Evolutionary conservation across 768 basidiomycete species (phyloP).

Genomic region (Trichaptum fuscoviolaceum): DNA sequence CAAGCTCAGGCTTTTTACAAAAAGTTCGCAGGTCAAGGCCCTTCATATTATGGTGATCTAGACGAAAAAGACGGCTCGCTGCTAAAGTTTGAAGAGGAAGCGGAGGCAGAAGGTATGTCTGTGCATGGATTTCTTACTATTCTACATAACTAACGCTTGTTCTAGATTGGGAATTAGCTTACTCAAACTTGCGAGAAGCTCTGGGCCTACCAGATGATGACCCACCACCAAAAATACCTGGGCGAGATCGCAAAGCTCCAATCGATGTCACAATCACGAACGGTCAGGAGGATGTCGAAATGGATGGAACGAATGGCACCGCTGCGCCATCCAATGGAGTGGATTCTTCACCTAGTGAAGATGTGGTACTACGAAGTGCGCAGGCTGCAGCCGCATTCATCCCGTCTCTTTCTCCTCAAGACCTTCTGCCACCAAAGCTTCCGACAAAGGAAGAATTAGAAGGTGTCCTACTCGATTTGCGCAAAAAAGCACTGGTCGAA

Average conservation of each 20-base stretch:
- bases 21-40: slow-evolving; percentile 84
- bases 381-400: slow-evolving; percentile 64
- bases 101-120: slow-evolving; percentile 67
- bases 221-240: slow-evolving; percentile 48
- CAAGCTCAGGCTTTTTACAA: slow-evolving; percentile 70
- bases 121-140: neutral
- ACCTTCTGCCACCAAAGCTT: slow-evolving; percentile 70
- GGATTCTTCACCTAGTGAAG: slow-evolving; percentile 6
- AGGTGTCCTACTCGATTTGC: slow-evolving; percentile 60
- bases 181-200: slow-evolving; percentile 44
- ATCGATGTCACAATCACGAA: slow-evolving; percentile 17
- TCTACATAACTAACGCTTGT: neutral
- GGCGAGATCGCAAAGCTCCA: slow-evolving; percentile 44
- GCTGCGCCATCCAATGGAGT: slow-evolving; percentile 23
- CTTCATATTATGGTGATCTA: slow-evolving; percentile 85
- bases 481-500: slow-evolving; percentile 78
- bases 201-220: slow-evolving; percentile 49
- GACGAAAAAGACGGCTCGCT: slow-evolving; percentile 77
- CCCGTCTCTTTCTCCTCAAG: slow-evolving; percentile 66
- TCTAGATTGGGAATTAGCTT: slow-evolving; percentile 65
- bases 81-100: slow-evolving; percentile 61
- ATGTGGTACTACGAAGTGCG: slow-evolving; percentile 31
- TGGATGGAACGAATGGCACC: slow-evolving; percentile 22
- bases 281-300: slow-evolving; percentile 27
- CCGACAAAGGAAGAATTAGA: slow-evolving; percentile 80